Evolutionary conservation across 2,329 filamentous ascomycete species (phyloP), one percentile per base, ranked within the genome.

Genomic region (Calonectria pseudoreteaudii): DNA sequence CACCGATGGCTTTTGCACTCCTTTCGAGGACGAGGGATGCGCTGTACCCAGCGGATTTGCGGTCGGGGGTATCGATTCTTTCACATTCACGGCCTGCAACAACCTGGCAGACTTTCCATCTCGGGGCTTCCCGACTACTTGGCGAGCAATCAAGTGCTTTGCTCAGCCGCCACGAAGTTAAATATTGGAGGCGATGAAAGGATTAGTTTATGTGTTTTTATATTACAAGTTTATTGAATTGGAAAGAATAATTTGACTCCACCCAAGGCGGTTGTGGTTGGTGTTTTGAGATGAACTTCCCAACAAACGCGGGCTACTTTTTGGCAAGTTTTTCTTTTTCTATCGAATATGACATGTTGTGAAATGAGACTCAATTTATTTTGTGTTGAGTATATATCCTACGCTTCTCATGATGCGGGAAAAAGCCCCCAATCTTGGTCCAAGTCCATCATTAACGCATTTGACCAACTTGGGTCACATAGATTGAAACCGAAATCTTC

Each of bases 61-160:
- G 44, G 26, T 34, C 1, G 14, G 38, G 18, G 72, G 47, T 4
- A 23, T 66, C 3, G 23, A 36, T 62, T 66, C 68, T 3, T 23
- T 16, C 7, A 23, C 26, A 2, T 4, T 60, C 11, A 4, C 7
- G 1, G 56, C 49, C 16, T 71, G 72, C 26, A 60, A 49, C n/a
- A 30, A 74, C 44, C 31, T 60, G 9, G 49, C 4, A 71, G 36
- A 34, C 31, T 34, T 9, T 3, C 68, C 1, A 68, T 53, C 30
- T 68, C 58, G 14, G 28, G 10, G 9, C 18, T 74, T 26, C 10
- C 68, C 68, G 6, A 44, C 47, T 8, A 62, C 23, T 18, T 74
- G 72, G 72, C 41, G n/a, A 28, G 68, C 72, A 3, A 68, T 74
- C 3, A 30, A 8, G 0, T 71, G 69, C n/a, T 71, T 71, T 67